phyloP scores from a whole-genome alignment of 1,284 basidiomycete species.

The Ganoderma sinense region DNA sequence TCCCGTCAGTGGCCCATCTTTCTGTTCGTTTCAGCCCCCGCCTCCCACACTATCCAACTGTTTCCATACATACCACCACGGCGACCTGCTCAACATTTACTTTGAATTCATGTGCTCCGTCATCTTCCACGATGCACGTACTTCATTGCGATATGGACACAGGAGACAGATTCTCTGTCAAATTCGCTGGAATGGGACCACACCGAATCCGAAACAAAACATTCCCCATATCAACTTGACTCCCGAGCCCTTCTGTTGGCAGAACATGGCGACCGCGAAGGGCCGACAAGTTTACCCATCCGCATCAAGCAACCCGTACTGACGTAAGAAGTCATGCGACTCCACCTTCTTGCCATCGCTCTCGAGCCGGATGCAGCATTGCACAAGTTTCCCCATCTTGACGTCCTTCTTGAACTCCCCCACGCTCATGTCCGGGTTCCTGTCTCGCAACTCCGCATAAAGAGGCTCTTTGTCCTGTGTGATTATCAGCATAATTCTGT shows the following conservation, averaged over 20 bases:
- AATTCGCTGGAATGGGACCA: background rate
- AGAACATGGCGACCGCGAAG: background rate
- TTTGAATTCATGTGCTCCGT: background rate
- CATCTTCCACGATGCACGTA: background rate
- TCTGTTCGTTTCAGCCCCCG: background rate
- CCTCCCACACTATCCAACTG: background rate
- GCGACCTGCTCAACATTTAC: background rate
- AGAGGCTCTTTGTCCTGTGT: conserved; percentile 29
- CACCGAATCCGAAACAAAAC: background rate
- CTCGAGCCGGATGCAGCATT: conserved; percentile 37
- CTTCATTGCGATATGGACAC: background rate
- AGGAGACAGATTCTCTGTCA: background rate
- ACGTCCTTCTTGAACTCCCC: conserved; percentile 30
- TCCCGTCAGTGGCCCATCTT: background rate
- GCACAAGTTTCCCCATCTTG: conserved; percentile 32
- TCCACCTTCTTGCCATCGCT: conserved; percentile 23
- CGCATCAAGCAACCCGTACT: conserved; percentile 19
- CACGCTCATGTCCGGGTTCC: conserved; percentile 22
- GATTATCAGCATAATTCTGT: background rate
- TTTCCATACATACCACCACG: background rate
- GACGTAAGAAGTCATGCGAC: conserved; percentile 27
- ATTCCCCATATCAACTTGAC: background rate
- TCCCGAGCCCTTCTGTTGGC: background rate
- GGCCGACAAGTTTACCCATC: conserved; percentile 5
- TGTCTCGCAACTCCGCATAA: conserved; percentile 19